phyloP scores from a whole-genome alignment of 306 rosid genomes.

The Ormosia semicastrata region DNA sequence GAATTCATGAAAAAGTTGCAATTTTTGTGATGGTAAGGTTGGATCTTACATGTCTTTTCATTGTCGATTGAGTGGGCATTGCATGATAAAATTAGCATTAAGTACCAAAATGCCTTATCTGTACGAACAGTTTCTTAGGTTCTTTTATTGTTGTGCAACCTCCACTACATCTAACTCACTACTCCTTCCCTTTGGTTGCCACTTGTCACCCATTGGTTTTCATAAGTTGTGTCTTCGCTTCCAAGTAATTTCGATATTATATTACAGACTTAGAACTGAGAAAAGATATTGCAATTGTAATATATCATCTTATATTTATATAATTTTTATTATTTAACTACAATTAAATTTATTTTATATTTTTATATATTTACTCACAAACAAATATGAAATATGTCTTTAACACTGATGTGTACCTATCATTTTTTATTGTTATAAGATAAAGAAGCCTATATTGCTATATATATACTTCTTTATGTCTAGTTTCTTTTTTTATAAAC shows the following conservation, averaged over 20 bases:
- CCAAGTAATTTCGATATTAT: background rate
- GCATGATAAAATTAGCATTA: background rate
- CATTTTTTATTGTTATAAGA: too few relatives aligned
- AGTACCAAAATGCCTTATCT: constrained; percentile 2
- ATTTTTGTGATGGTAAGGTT: constrained; percentile 31
- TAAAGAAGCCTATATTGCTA: too few relatives aligned
- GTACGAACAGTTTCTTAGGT: background rate
- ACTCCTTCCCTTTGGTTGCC: background rate
- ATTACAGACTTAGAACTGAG: too few relatives aligned
- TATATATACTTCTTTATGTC: too few relatives aligned
- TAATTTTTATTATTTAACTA: too few relatives aligned
- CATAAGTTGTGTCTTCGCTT: background rate
- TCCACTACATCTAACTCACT: constrained; percentile 5
- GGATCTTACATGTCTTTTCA: constrained; percentile 17
- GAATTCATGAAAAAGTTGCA: background rate
- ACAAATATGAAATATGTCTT: too few relatives aligned
- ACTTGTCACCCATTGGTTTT: background rate
- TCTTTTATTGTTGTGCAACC: background rate
- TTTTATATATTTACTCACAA: too few relatives aligned
- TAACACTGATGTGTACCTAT: too few relatives aligned
- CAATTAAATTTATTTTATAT: too few relatives aligned
- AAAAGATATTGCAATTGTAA: too few relatives aligned
- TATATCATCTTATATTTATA: too few relatives aligned
- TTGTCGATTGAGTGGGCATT: constrained; percentile 18
- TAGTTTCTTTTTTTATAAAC: too few relatives aligned